phyloP scores from a whole-genome alignment of 2,329 filamentous ascomycete genomes.

The Botrytis fabae region DNA sequence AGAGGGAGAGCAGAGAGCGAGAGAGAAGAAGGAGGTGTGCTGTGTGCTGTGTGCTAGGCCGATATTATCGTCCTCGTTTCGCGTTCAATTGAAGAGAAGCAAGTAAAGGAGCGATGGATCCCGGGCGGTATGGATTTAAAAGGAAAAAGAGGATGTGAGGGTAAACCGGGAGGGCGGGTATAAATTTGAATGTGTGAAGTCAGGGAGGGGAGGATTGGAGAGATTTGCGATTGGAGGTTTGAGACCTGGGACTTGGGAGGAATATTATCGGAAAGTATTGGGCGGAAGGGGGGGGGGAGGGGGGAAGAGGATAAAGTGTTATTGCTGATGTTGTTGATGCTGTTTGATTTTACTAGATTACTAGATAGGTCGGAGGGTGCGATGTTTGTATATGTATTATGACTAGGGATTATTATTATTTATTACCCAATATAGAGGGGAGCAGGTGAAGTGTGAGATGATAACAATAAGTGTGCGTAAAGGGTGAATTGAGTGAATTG shows the following conservation, averaged over 20 bases:
- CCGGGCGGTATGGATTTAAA: background rate
- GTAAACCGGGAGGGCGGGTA: background rate
- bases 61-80: background rate
- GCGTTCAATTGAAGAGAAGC: background rate
- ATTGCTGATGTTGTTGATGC: background rate
- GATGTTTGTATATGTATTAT: background rate
- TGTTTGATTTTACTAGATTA: background rate
- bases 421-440: background rate
- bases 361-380: background rate
- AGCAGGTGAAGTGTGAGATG: background rate
- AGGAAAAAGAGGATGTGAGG: background rate
- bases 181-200: background rate
- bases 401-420: background rate
- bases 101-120: background rate
- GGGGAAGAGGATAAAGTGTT: background rate
- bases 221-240: background rate
- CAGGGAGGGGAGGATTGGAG: constrained; percentile 4
- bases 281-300: background rate
- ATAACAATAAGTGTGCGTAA: background rate
- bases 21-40: background rate
- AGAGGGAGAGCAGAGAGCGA: too few species aligned
- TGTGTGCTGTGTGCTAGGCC: background rate
- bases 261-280: constrained; percentile 2
- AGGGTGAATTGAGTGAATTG: background rate
- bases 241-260: background rate